Conservation (phyloP, 192 early-diverging fungal genomes). For the Coemansia sp. region DNA sequence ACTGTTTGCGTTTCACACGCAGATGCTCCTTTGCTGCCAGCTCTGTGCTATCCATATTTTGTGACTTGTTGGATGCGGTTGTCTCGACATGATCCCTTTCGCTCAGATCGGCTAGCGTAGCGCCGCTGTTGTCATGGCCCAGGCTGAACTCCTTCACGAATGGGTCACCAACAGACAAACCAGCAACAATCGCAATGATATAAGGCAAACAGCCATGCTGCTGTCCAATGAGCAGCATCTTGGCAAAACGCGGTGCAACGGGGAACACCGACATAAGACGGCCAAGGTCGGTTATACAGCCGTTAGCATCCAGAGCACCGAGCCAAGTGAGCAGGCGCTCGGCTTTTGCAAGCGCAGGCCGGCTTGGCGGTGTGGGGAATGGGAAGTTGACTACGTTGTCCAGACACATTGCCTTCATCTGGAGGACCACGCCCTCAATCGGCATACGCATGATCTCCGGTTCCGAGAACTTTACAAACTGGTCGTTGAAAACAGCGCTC, state of each 20-base stretch:
- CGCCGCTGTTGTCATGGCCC: slow-evolving; percentile 44
- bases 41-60: slow-evolving; percentile 62
- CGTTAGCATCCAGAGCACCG: slow-evolving; percentile 68
- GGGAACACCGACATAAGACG: slow-evolving; percentile 90
- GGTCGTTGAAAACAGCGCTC: slow-evolving; percentile 89
- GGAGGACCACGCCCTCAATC: slow-evolving; percentile 94
- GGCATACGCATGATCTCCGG: slow-evolving; percentile 95
- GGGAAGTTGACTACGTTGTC: slow-evolving; percentile 95
- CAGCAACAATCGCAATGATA: slow-evolving; percentile 89
- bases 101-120: slow-evolving; percentile 48
- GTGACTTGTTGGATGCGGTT: slow-evolving; percentile 41
- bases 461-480: slow-evolving; percentile 81
- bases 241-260: slow-evolving; percentile 80
- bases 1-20: slow-evolving; percentile 64
- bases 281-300: slow-evolving; percentile 81
- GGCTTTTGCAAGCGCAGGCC: slow-evolving; percentile 71
- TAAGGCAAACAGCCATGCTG: slow-evolving; percentile 85
- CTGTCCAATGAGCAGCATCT: slow-evolving; percentile 84
- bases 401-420: slow-evolving; percentile 98
- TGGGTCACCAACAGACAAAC: slow-evolving; percentile 90
- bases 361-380: slow-evolving; percentile 92
- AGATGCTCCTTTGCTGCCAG: slow-evolving; percentile 64
- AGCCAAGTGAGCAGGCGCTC: slow-evolving; percentile 81
- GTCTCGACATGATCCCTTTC: slow-evolving; percentile 41
- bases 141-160: slow-evolving; percentile 80